Percentiles rank a stretch among this genome's conserved stretches.
Evolutionary conservation across 2,329 filamentous ascomycete genomes (phyloP).

Genomic region (Penicillium sp.): DNA sequence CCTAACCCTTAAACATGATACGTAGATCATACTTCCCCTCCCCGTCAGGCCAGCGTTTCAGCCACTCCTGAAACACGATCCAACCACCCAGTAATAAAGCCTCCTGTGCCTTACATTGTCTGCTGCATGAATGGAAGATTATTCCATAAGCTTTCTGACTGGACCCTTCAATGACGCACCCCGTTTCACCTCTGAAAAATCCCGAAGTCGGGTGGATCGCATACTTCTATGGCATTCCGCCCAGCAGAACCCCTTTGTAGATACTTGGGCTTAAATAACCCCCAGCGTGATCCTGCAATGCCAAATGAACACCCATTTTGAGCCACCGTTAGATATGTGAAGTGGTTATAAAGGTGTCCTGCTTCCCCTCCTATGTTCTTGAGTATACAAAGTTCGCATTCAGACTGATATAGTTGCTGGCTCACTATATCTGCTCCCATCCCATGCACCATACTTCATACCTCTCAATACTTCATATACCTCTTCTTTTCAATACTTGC

Average conservation of each 20-base stretch:
- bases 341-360: too few relatives aligned
- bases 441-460: not conserved
- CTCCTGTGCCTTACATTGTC: conserved; percentile 1
- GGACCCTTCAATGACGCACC: not conserved
- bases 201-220: not conserved
- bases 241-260: not conserved
- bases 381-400: too few relatives aligned
- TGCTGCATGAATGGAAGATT: not conserved
- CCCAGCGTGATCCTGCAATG: not conserved
- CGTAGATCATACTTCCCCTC: not conserved
- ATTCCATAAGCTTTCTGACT: not conserved
- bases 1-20: not conserved
- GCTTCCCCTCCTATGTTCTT: too few relatives aligned
- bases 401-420: too few relatives aligned
- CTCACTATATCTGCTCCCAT: too few relatives aligned
- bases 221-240: conserved; percentile 13
- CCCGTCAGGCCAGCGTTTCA: conserved; percentile 5
- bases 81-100: conserved; percentile 7
- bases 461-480: too few relatives aligned
- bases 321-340: too few relatives aligned
- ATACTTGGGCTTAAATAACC: not conserved
- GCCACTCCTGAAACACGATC: conserved; percentile 2
- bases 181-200: not conserved
- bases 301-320: not conserved
- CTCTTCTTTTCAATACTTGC: not conserved